A percentile compares a stretch with the other conserved stretches of the same genome.
These are phyloP conservation scores for Entomortierella parvispora DNA, from an alignment of 192 early-diverging fungal species.

Conservation along the genomic window DNA sequence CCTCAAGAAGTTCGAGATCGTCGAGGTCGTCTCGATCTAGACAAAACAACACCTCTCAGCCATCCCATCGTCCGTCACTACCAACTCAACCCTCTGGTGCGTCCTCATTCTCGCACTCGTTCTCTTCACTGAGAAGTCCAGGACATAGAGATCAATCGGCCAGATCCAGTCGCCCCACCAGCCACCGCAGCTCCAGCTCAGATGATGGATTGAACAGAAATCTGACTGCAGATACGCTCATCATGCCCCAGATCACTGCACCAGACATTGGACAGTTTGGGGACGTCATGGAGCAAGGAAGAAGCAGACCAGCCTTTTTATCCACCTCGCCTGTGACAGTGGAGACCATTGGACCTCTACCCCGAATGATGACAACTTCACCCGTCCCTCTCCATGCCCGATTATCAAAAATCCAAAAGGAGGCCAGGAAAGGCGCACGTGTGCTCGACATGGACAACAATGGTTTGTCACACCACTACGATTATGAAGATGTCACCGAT, in stretches of 20 bases:
- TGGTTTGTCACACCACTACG: conserved; percentile 44
- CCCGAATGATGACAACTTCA: conserved; percentile 45
- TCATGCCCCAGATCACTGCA: conserved; percentile 44
- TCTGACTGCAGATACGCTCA: conserved; percentile 30
- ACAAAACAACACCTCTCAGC: conserved; percentile 3
- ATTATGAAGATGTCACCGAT: conserved; percentile 47
- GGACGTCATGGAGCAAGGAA: not conserved
- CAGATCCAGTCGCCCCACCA: conserved; percentile 2
- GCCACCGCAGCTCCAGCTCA: conserved; percentile 1
- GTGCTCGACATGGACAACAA: conserved; percentile 43
- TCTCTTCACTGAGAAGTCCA: not conserved
- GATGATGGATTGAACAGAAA: conserved; percentile 11
- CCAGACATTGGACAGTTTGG: not conserved
- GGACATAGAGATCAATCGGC: not conserved
- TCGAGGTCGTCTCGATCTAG: no score
- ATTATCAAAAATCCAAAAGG: conserved; percentile 40
- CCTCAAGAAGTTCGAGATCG: not conserved
- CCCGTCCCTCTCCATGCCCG: conserved; percentile 45
- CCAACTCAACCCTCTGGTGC: not conserved
- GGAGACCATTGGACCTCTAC: conserved; percentile 14
- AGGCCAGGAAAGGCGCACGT: conserved; percentile 29
- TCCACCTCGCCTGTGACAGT: conserved; percentile 24
- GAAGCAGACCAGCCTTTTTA: not conserved
- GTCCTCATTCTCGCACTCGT: not conserved
- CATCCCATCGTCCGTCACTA: not conserved